These are phyloP conservation scores for Allomyces javanicus DNA, from an alignment of 192 early-diverging fungal genomes.

Conservation along the genomic window DNA sequence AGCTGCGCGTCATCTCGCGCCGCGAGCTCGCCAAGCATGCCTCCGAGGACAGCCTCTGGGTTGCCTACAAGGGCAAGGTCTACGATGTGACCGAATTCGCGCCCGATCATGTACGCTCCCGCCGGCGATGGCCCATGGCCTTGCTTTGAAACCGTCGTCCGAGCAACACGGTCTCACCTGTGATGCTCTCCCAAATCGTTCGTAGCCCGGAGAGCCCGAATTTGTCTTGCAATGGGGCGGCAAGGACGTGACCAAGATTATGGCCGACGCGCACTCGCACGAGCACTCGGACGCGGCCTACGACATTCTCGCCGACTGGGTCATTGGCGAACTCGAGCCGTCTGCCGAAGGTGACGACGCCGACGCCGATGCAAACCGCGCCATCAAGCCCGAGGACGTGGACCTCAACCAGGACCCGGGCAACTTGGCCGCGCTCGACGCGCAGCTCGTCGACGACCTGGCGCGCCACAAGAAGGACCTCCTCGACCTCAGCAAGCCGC, in stretches of 20 bases:
- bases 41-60: neutral
- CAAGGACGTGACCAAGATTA: conserved; percentile 51
- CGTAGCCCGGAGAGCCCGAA: conserved; percentile 82
- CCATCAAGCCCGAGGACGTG: neutral
- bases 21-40: neutral
- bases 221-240: conserved; percentile 71
- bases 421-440: conserved; percentile 9
- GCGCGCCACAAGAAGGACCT: conserved; percentile 40
- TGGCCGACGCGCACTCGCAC: conserved; percentile 59
- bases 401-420: too few species aligned
- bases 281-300: conserved; percentile 66
- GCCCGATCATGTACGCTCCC: neutral
- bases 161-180: too few species aligned
- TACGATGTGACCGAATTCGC: neutral
- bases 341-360: too few species aligned
- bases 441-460: conserved; percentile 18
- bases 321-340: conserved; percentile 32
- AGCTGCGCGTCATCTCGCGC: neutral
- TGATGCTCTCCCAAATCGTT: too few species aligned
- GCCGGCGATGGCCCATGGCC: too few species aligned
- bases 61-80: neutral
- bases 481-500: conserved; percentile 58
- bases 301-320: conserved; percentile 64
- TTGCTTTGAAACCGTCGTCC: too few species aligned
- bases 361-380: neutral